Evolutionary conservation across 805 yeast genomes (phyloP), one percentile per base, ranked within the genome.

Genomic region (Hanseniaspora nectarophila): DNA sequence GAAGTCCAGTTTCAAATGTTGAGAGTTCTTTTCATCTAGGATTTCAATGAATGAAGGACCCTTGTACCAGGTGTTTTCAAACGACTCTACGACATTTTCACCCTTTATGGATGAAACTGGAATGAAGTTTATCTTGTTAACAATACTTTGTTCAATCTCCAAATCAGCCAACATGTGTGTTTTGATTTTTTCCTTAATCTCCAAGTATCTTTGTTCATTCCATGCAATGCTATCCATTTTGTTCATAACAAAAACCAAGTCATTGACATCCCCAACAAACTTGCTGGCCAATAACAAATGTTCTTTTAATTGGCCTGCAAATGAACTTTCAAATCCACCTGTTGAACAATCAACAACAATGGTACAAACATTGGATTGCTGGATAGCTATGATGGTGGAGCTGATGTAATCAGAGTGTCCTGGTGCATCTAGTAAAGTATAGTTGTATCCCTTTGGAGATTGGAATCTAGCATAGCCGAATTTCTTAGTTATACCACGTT

Each of bases 391-490:
- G 73, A 92, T 92, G 87, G 95, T 94, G 67, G 86, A 92, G 43
- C 96, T 88, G 56, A 92, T 96, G 67, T 92, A 92, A 82, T 90
- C 85, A 74, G 90, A 89, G 74, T 92, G 99, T 37, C 99, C 99
- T 54, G 99, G 99, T 7, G 99, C 99, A 69, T 92, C 99, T 64
- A 92, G 82, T 60, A 92, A 86, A 32, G 98, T 92, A 74, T 90
- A 92, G 66, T 95, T 80, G 67, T 97, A 81, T 4, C 54, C 48
- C 70, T 82, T 84, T 12, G 83, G 94, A 45, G 98, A 92, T 71
- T 89, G 97, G 63, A 92, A 92, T 64, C 83, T 87, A 24, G 96
- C 92, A 60, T 92, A 88, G 63, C 98, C 97, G 54, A 92, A 96
- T 67, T 94, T 97, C 59, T 92, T 95, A 56, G 99, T 92, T 70